Evolutionary conservation across 2,329 filamentous ascomycete species (phyloP), one percentile per base, ranked within the genome.

Genomic region (Didymosphaeria variabile): DNA sequence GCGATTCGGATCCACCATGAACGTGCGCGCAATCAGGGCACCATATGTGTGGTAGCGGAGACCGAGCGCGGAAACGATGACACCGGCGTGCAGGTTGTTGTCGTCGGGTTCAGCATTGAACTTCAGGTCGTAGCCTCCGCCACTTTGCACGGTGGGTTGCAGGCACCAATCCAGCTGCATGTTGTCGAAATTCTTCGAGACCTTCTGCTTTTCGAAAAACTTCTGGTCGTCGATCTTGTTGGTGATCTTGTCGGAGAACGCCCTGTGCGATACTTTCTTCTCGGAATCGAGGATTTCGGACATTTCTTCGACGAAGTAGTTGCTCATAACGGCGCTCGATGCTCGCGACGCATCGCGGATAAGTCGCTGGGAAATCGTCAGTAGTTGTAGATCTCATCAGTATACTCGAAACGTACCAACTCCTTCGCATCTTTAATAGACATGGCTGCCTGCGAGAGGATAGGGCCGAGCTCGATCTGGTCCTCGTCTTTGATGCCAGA

Each of bases 271-370:
- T 75, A 98, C 93, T 77, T 97, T 97, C 84, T 97, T 97, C 79
- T 98, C 96, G 68, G 94, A 91, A 74, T 99, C 95, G 62, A 99
- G 88, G 55, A 98, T 91, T 70, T 91, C 91, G 54, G 94, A 97
- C 94, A 99, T 98, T 78, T 97, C 94, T 75, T 99, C 95, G 67
- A 99, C 90, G 78, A 98, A 98, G 80, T 95, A 99, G 61, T 94
- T 93, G 54, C 93, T 93, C 90, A 98, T 96, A 62, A 98, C 84
- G 60, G 93, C 94, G 67, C 96, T 94, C 70, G 94, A 97, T 50
- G 95, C 94, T 75, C 95, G 91, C 58, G 95, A 95, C 5, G 94
- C 93, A 69, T 94, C 96, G 74, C 96, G 90, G 86, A 99, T 97
- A 12, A 92, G 90, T 67, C 94, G 92, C 86, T 89, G 50, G 5